Conservation (phyloP, 768 basidiomycete genomes). For the Kondoa subrosea region DNA sequence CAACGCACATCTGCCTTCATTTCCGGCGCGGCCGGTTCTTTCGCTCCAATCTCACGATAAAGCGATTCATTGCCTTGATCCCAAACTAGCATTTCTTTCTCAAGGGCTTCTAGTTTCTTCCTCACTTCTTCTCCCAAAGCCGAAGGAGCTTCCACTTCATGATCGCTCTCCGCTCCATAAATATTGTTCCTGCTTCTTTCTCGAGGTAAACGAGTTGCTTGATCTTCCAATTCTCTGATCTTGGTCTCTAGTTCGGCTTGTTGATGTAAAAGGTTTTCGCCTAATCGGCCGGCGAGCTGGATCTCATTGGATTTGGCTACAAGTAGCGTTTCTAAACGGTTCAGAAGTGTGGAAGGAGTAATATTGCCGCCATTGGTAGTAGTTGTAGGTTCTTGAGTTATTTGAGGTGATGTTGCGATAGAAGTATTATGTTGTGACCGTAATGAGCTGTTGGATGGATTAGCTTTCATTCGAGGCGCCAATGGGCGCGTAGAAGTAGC, state of each 20-base stretch:
- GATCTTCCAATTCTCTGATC: conserved; percentile 49
- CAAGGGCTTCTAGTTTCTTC: conserved; percentile 52
- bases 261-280: conserved; percentile 82
- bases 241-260: conserved; percentile 83
- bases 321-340: conserved; percentile 40
- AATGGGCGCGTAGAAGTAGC: background rate
- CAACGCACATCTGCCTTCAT: background rate
- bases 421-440: background rate
- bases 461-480: background rate
- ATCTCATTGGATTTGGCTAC: conserved; percentile 84
- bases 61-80: conserved; percentile 61
- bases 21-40: conserved; percentile 35
- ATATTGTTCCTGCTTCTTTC: conserved; percentile 43
- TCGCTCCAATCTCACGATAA: conserved; percentile 49
- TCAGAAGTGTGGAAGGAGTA: conserved; percentile 9
- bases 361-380: background rate
- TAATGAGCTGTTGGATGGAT: background rate
- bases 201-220: background rate
- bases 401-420: background rate
- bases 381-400: background rate
- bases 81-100: conserved; percentile 58
- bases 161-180: conserved; percentile 47
- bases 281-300: conserved; percentile 74
- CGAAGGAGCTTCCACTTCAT: conserved; percentile 47
- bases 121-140: conserved; percentile 39